phyloP scores from a whole-genome alignment of 768 basidiomycete species.

The Hericium alpestre region DNA sequence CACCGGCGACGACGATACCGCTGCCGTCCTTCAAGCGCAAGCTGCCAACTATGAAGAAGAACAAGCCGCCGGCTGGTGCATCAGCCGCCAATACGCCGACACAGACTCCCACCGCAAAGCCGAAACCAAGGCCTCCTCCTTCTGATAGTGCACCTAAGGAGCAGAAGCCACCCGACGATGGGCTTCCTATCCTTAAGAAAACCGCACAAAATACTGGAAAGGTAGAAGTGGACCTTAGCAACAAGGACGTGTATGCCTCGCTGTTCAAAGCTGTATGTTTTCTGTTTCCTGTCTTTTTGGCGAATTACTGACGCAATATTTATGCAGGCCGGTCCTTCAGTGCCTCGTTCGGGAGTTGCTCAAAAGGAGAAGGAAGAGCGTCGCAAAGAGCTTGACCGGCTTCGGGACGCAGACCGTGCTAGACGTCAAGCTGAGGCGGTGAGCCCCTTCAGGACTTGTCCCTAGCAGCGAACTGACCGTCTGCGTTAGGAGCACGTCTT shows the following conservation, averaged over 20 bases:
- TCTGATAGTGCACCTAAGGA: not conserved
- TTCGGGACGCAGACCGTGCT: slow-evolving; percentile 20
- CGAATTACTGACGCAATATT: not conserved
- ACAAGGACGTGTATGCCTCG: slow-evolving; percentile 13
- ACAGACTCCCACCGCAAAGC: not conserved
- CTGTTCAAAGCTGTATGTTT: slow-evolving; percentile 15
- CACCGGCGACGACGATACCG: not conserved
- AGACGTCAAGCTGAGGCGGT: slow-evolving; percentile 14
- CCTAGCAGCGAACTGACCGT: not conserved
- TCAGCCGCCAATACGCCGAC: not conserved
- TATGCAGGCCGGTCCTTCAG: slow-evolving; percentile 9
- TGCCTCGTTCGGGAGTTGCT: slow-evolving; percentile 16
- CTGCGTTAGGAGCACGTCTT: slow-evolving; percentile 14
- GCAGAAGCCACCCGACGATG: slow-evolving; percentile 3
- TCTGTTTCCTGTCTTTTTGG: not conserved
- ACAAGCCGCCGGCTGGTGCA: slow-evolving; percentile 6
- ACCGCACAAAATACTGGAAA: slow-evolving; percentile 9
- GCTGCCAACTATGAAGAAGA: slow-evolving; percentile 12
- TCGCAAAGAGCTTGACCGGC: slow-evolving; percentile 16
- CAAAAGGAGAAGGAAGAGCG: slow-evolving; percentile 18
- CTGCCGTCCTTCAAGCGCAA: slow-evolving; percentile 13
- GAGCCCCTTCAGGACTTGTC: not conserved
- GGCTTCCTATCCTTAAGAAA: slow-evolving; percentile 9
- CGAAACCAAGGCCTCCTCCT: not conserved
- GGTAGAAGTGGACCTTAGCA: slow-evolving; percentile 14